Conservation (phyloP, 441 rosid genomes). For the Populus hybrid region DNA sequence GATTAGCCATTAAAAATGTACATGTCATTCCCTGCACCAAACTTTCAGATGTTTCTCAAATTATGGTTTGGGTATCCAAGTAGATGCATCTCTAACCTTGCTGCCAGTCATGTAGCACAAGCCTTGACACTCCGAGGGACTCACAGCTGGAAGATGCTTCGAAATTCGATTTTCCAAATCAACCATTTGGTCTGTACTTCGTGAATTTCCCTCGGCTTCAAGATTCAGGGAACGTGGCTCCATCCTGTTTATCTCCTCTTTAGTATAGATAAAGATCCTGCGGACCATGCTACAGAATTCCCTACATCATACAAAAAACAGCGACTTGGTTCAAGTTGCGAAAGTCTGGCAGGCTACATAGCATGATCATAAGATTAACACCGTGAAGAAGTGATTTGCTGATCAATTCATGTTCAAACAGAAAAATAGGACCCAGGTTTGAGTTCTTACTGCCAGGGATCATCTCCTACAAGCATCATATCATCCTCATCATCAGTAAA, state of each 20-base stretch:
- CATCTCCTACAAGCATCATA: conserved; percentile 93
- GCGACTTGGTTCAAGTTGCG: neutral
- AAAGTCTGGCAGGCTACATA: neutral
- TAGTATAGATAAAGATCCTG: conserved; percentile 63
- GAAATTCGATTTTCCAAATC: conserved; percentile 1
- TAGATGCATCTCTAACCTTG: neutral
- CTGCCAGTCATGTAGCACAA: neutral
- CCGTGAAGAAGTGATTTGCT: neutral
- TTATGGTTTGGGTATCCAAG: neutral
- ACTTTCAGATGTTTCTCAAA: neutral
- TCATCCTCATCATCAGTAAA: conserved; percentile 84
- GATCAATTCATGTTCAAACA: neutral
- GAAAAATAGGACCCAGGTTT: neutral
- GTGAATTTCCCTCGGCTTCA: conserved; percentile 39
- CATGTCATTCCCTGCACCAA: neutral
- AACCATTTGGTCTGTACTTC: neutral
- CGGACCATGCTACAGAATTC: conserved; percentile 85
- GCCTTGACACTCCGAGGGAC: neutral
- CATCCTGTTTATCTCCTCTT: conserved; percentile 81
- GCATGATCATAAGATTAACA: neutral
- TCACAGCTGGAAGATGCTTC: conserved; percentile 4
- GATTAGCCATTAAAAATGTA: neutral
- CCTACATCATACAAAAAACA: conserved; percentile 27
- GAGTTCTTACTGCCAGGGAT: conserved; percentile 80
- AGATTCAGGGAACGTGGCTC: conserved; percentile 44